Evolutionary conservation across 179 eudicot genomes (phyloP), one percentile per base, ranked within the genome.

Genomic region (Silene coronaria): DNA sequence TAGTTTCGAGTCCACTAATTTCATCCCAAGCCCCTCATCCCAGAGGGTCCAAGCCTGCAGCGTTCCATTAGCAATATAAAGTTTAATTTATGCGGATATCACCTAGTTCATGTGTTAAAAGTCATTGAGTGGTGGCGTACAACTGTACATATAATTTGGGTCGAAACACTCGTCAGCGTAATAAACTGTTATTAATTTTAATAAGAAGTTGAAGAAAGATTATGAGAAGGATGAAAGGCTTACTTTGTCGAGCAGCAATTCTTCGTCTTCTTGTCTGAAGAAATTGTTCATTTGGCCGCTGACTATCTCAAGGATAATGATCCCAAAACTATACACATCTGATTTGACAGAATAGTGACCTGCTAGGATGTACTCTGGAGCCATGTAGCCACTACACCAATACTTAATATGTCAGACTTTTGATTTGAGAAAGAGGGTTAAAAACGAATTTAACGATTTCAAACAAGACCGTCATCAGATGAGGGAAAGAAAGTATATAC

Each of bases 31-130:
- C 32, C 84, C 82, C 30, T 81, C 84, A 24, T 66, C 81, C 92
- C 92, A 87, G 22, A 81, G 51, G 71, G 80, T 67, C 90, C 89
- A 87, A 62, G 83, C 85, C 90, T 89, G 79, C 59, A 66, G 46
- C 6, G 17, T 8, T 51, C 45, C 8, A 51, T 26, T 27, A 27
- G 28, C 22, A n/a, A 11, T 4, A 17, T 28, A 22, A 19, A 28
- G 34, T n/a, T 4, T n/a, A n/a, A 19, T 2, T 24, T 11, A 23
- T 4, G 57, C 34, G 45, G 45, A 34, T 34, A 34, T 34, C 8
- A 0, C 7, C 0, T 34, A 0, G 38, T 34, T 34, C 38, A 34
- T n/a, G n/a, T n/a, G n/a, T n/a, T n/a, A n/a, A n/a, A 34, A 34
- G 38, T 34, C 38, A 34, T 34, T 5, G 38, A 34, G 38, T 30